Evolutionary conservation across 176 grass and related monocot species (phyloP).

Genomic region (Oryza longistaminata): DNA sequence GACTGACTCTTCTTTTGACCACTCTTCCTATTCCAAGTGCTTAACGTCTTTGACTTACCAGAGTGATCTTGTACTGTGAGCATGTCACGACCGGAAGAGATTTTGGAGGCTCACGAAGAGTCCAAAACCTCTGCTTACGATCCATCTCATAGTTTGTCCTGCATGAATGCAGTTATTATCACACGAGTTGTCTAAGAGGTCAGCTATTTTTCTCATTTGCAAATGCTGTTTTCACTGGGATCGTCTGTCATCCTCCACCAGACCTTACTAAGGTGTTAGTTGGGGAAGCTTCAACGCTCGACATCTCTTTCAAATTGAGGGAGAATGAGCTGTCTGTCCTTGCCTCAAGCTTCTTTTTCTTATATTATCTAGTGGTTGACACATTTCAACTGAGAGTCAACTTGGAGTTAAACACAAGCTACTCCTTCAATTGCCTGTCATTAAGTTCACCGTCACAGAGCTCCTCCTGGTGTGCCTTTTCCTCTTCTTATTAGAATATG

Average conservation of each 20-base stretch:
- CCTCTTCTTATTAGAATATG: slow-evolving; percentile 45
- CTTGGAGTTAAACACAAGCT: slow-evolving; percentile 34
- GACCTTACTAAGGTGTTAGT: slow-evolving; percentile 37
- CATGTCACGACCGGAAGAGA: slow-evolving; percentile 30
- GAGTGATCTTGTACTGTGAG: slow-evolving; percentile 9
- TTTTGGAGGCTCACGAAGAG: slow-evolving; percentile 33
- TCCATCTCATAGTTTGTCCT: slow-evolving; percentile 18
- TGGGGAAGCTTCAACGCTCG: slow-evolving; percentile 52
- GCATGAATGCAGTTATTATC: slow-evolving; percentile 17
- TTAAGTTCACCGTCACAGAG: slow-evolving; percentile 28
- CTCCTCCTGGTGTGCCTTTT: slow-evolving; percentile 20
- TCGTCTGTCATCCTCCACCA: slow-evolving; percentile 50
- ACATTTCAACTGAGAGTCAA: slow-evolving; percentile 51
- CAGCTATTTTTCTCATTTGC: slow-evolving; percentile 26
- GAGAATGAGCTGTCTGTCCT: slow-evolving; percentile 46
- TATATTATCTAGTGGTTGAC: slow-evolving; percentile 64
- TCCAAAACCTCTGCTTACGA: slow-evolving; percentile 36
- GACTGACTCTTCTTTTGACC: slow-evolving; percentile 45
- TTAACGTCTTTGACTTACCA: slow-evolving; percentile 42
- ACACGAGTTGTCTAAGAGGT: slow-evolving; percentile 19
- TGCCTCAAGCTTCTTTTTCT: slow-evolving; percentile 37
- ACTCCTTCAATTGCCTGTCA: slow-evolving; percentile 35
- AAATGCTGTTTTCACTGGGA: slow-evolving; percentile 38
- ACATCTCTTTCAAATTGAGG: slow-evolving; percentile 42
- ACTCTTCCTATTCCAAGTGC: not conserved